Evolutionary conservation across 1,284 basidiomycete species (phyloP).

Genomic region (Ustilago sp.): DNA sequence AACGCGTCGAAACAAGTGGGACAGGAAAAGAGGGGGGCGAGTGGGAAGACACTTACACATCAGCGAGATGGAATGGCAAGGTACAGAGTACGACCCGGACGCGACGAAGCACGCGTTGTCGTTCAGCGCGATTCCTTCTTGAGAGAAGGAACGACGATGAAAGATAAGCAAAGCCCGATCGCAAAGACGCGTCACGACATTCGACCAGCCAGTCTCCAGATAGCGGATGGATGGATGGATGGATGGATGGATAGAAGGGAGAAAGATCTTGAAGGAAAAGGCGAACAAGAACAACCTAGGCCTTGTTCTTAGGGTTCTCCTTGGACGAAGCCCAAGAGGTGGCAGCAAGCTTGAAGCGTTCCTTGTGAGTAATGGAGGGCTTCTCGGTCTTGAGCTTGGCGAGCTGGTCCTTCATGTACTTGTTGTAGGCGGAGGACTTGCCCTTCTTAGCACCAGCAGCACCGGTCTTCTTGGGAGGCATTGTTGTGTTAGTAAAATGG

Average conservation of each 20-base stretch:
- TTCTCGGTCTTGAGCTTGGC: slow-evolving; percentile 60
- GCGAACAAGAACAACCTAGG: slow-evolving; percentile 11
- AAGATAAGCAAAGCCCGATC: neutral
- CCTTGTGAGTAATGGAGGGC: slow-evolving; percentile 58
- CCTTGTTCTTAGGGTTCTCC: slow-evolving; percentile 61
- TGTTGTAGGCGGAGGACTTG: slow-evolving; percentile 53
- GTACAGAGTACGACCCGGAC: neutral
- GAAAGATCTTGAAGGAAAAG: neutral
- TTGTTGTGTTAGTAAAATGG: slow-evolving; percentile 13
- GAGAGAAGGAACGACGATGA: neutral
- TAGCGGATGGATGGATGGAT: slow-evolving; percentile 11
- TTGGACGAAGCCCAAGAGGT: slow-evolving; percentile 53
- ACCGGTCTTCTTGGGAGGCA: slow-evolving; percentile 57
- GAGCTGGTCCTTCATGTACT: slow-evolving; percentile 56
- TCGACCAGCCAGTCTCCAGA: neutral
- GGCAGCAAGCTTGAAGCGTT: slow-evolving; percentile 63
- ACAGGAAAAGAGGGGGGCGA: neutral
- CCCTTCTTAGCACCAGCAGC: slow-evolving; percentile 55
- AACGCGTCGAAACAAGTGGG: slow-evolving; percentile 10
- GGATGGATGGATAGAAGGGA: neutral
- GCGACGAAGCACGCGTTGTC: neutral
- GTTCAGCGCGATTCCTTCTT: neutral
- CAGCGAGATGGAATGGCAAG: slow-evolving; percentile 8
- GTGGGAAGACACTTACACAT: slow-evolving; percentile 8
- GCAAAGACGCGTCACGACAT: slow-evolving; percentile 1